Base-by-base conservation (phyloP, 495 filamentous ascomycete genomes). In the Thozetella sp. region DNA sequence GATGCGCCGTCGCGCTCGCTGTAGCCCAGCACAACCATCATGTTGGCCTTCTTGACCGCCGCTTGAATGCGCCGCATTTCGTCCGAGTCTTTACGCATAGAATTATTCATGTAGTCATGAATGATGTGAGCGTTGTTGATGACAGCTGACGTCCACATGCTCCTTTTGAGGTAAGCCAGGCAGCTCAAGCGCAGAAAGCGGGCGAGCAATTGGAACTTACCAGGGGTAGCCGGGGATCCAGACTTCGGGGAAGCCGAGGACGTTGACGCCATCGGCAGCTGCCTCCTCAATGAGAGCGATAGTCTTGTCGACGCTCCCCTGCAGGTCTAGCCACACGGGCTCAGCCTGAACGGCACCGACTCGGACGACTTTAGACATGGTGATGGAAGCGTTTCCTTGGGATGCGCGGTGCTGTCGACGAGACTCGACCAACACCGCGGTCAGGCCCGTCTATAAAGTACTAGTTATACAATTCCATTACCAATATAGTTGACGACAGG, bases 221-320 rank as follows among this genome's bases (percentile, higher is more conserved):
- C 80, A 86, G 10, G 80, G 81, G 60, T 82, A 84, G 4, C 81
- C 81, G 0, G 78, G 74, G 40, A 83, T 76, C 72, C 75, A 84
- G 23, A 66, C 71, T 62, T 84, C 80, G 1, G 80, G 77, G 53
- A 86, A 86, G 0, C 74, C 64, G 4, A 83, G 63, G 27, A 86
- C 56, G 57, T 77, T 56, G 0, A 76, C 82, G 0, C 68, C 75
- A 34, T 80, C 74, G 0, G 57, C 24, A 3, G 78, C 78, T 1
- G 83, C 82, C 63, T 84, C 74, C 9, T 61, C 54, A 26, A 85
- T 83, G 10, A 83, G 62, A 0, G 48, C 43, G 45, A 72, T 76
- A 11, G 82, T 83, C 54, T 84, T 84, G 4, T 62, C 54, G 1
- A 84, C 73, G 1, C 67, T 66, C 1, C 58, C 74, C 0, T 69